These are phyloP conservation scores for Suhomyces choctaworum DNA, from an alignment of 1,139 yeast genomes.

Conservation along the genomic window DNA sequence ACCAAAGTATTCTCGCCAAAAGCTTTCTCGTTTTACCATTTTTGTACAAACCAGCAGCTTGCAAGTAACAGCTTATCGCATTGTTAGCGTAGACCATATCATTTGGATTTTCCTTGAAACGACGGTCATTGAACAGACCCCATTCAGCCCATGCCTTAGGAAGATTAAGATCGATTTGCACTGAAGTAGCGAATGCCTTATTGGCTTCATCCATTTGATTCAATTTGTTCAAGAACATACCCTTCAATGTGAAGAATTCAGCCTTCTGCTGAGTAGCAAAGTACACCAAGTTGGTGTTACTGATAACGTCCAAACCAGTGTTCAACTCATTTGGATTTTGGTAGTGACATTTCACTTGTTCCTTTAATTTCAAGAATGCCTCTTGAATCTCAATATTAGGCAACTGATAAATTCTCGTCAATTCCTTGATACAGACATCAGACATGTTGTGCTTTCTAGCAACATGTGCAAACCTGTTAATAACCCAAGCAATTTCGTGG, in stretches of 20 bases:
- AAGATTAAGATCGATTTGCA: constrained; percentile 86
- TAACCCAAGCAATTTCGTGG: constrained; percentile 99
- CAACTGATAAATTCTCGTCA: constrained; percentile 89
- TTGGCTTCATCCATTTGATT: constrained; percentile 93
- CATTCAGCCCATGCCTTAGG: constrained; percentile 99
- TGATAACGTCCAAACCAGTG: constrained; percentile 94
- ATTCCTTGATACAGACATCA: constrained; percentile 90
- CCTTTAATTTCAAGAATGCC: constrained; percentile 91
- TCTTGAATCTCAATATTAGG: constrained; percentile 99
- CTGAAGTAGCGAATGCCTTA: constrained; percentile 97
- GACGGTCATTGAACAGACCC: constrained; percentile 92
- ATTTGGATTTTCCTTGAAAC: constrained; percentile 81
- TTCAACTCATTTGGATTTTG: constrained; percentile 83
- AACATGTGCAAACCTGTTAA: constrained; percentile 96
- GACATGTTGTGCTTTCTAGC: constrained; percentile 97
- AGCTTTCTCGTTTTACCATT: constrained; percentile 87
- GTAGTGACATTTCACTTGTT: constrained; percentile 96
- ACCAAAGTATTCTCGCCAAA: constrained; percentile 89
- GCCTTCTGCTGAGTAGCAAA: constrained; percentile 98
- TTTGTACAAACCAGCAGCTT: constrained; percentile 95
- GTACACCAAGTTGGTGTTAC: constrained; percentile 92
- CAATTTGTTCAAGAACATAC: constrained; percentile 92
- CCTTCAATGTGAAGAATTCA: constrained; percentile 93
- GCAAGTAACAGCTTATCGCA: constrained; percentile 93
- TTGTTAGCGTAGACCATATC: constrained; percentile 88